Conservation (phyloP, 2,329 filamentous ascomycete genomes). For the Sordariomycetes sp. region DNA sequence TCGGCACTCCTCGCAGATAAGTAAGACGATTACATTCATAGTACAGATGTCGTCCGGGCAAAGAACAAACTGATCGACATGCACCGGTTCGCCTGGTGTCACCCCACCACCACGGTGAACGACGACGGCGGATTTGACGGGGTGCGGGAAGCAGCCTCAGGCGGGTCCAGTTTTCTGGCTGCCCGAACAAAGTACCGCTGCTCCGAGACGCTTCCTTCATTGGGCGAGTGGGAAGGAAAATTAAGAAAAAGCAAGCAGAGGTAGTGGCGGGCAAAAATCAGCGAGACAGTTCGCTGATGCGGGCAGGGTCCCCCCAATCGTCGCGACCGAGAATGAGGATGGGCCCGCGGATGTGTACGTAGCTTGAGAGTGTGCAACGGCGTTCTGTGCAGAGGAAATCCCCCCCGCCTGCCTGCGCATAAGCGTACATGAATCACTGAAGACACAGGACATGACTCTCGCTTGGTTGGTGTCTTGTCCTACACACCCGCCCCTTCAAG, state of each 20-base stretch:
- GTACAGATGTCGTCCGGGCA: not conserved
- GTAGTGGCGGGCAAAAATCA: not conserved
- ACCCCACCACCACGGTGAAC: not conserved
- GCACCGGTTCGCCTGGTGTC: not conserved
- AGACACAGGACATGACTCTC: too few species aligned
- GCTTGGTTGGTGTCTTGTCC: too few species aligned
- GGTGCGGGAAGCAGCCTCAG: not conserved
- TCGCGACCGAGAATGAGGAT: not conserved
- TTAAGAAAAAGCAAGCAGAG: not conserved
- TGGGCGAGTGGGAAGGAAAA: not conserved
- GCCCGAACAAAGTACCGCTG: not conserved
- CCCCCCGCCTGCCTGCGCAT: too few species aligned
- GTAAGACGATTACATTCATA: not conserved
- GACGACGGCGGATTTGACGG: not conserved
- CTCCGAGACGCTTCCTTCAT: not conserved
- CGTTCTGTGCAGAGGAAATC: too few species aligned
- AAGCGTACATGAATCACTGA: too few species aligned
- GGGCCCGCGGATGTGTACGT: not conserved
- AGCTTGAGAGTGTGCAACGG: too few species aligned
- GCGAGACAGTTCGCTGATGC: not conserved
- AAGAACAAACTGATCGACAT: not conserved
- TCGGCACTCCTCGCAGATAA: not conserved
- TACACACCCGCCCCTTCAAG: too few species aligned
- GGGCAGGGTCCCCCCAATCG: not conserved
- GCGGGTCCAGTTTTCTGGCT: not conserved